These are phyloP conservation scores for Colletotrichum somersetense DNA, from an alignment of 2,329 filamentous ascomycete species.

Conservation along the genomic window DNA sequence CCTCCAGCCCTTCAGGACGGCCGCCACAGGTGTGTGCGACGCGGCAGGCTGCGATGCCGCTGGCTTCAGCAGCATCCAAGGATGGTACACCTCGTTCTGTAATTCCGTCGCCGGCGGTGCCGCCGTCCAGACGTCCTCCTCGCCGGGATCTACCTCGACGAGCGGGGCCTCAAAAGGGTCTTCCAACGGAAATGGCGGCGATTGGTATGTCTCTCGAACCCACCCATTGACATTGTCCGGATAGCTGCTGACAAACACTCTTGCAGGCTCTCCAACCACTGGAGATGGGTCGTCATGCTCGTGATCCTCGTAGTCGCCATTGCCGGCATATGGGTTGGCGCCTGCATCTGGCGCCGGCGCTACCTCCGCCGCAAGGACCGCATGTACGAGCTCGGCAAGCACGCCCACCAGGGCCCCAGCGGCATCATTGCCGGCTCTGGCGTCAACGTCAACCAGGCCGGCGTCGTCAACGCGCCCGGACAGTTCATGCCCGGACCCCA, in stretches of 20 bases:
- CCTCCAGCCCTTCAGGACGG: constrained; percentile 59
- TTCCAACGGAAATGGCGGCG: constrained; percentile 52
- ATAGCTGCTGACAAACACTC: background rate
- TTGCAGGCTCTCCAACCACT: constrained; percentile 75
- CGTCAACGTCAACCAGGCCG: constrained; percentile 43
- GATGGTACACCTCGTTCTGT: constrained; percentile 80
- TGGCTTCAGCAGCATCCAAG: constrained; percentile 68
- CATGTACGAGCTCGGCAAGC: constrained; percentile 62
- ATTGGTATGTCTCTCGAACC: constrained; percentile 58
- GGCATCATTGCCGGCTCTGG: constrained; percentile 51
- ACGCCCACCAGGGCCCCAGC: constrained; percentile 49
- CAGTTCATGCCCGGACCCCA: constrained; percentile 50
- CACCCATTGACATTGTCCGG: background rate
- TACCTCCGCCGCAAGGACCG: constrained; percentile 78
- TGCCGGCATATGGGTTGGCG: constrained; percentile 73
- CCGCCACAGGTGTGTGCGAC: constrained; percentile 72
- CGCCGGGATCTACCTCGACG: constrained; percentile 46
- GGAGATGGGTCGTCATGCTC: constrained; percentile 86
- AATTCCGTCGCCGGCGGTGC: constrained; percentile 55
- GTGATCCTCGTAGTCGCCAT: constrained; percentile 80
- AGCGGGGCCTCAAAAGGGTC: constrained; percentile 45
- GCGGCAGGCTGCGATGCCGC: constrained; percentile 63
- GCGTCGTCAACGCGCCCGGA: constrained; percentile 47
- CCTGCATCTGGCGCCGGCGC: constrained; percentile 78
- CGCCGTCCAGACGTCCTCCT: constrained; percentile 47